Base-by-base conservation (phyloP, 495 filamentous ascomycete genomes). In the Aspergillus conjunctus region DNA sequence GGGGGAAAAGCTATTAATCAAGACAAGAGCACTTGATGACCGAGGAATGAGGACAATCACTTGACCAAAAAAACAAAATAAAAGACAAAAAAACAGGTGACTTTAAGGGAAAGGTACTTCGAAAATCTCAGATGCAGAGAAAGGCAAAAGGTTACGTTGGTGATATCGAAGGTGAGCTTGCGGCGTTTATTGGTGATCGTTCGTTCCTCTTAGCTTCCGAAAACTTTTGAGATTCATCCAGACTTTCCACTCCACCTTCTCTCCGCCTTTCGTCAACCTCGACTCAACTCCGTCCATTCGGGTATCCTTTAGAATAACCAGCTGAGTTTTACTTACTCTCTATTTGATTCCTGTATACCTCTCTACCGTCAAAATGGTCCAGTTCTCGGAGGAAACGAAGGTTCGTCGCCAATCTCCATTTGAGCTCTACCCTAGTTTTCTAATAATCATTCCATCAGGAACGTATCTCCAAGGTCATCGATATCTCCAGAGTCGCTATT, bases 351-450 rank as follows among this genome's bases (percentile, higher is more conserved):
- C 20, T 1, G 22, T 46, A 20, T 55, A 22, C 18, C 31, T 46
- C 8, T 53, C 22, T 53, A 54, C 54, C 53, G n/a, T 44, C 76
- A 83, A 68, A 56, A 91, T 89, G 84, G 90, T 94, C 70, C 87
- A 92, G 77, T 88, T 98, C 63, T 98, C 94, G 37, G 94, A 98
- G 73, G 94, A 98, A 78, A 91, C 91, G 64, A 98, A 97, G 88
- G 93, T 96, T 70, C 59, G 73, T 41, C 22, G n/a, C 18, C 34
- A 18, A 18, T n/a, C 11, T 43, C 32, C 17, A 4, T 20, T 15
- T 49, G 12, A 5, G 26, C 26, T 26, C 3, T 15, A 37, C 12
- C 37, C 15, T 21, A 33, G 18, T 44, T 45, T 51, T 39, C 31
- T 52, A 26, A 26, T 52, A 17, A 48, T 32, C 7, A 46, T 21